Evolutionary conservation across 106 monocot genomes (phyloP), one percentile per base, ranked within the genome.

Genomic region (Dioscorea alata): DNA sequence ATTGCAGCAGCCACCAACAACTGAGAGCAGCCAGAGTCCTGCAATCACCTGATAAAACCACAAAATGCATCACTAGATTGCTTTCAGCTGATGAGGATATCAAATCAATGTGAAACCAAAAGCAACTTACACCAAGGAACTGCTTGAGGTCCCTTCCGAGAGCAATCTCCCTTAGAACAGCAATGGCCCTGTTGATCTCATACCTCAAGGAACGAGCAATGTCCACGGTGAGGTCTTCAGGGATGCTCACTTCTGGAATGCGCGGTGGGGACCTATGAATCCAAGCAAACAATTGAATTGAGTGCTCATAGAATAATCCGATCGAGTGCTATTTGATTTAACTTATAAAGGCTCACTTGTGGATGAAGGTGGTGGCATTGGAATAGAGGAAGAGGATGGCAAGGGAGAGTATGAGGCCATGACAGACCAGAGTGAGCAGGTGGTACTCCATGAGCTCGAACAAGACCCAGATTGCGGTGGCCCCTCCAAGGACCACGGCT

Each of bases 371-470:
- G 62, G 72, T 61, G 34, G 79, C 80, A 57, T 89, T 86, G 65
- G 79, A 85, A 74, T 77, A 88, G 34, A 89, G 66, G 76, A 93
- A 89, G 33, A 93, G 54, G 57, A 74, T 21, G 21, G 59, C 73
- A 53, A 93, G 48, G 0, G 74, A 61, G 31, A 79, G 35, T 12
- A 89, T 79, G 62, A 86, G 79, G 31, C 22, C 65, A 51, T 86
- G 79, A 61, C 78, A 86, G n/a, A 93, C 50, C 42, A 93, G 79
- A 16, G 83, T 63, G 18, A 93, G 72, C 13, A 89, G 76, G 66
- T 81, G 89, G 70, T 84, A 93, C 48, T 86, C 80, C 6, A 86
- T 72, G 69, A 93, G 57, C 77, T 84, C 86, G 48, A 93, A 93
- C 65, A 93, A 69, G 51, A 93, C 74, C 88, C 88, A 93, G 48